Percentiles rank a stretch among this genome's conserved stretches.
Conservation (phyloP, 495 filamentous ascomycete species). For the Amniculicola lignicola region DNA sequence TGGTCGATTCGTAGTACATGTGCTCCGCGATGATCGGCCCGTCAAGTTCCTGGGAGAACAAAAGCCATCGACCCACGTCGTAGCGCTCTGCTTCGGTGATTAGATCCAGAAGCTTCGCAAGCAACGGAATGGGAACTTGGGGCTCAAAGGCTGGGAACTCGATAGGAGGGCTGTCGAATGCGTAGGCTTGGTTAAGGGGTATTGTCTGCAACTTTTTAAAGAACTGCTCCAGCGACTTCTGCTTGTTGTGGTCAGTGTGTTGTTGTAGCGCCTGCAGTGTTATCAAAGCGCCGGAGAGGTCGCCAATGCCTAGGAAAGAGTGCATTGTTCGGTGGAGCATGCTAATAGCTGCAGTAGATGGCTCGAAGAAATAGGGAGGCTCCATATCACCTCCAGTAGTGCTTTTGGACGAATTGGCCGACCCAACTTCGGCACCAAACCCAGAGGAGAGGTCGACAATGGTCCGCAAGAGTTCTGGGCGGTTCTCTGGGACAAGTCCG, state of each 20-base stretch:
- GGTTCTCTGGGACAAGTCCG: constrained; percentile 41
- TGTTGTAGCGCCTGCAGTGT: constrained; percentile 34
- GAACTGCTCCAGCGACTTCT: constrained; percentile 33
- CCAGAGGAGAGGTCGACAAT: constrained; percentile 40
- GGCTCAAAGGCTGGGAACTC: constrained; percentile 41
- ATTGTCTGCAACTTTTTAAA: constrained; percentile 22
- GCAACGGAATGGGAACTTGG: constrained; percentile 48
- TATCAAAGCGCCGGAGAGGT: constrained; percentile 34
- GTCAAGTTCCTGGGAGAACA: constrained; percentile 55
- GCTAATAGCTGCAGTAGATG: constrained; percentile 36
- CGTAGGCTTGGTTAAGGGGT: constrained; percentile 3
- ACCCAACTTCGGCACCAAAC: constrained; percentile 38
- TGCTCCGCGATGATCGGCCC: constrained; percentile 52
- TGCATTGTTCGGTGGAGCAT: constrained; percentile 38
- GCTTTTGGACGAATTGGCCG: constrained; percentile 21
- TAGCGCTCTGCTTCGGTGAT: constrained; percentile 47
- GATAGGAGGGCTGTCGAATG: constrained; percentile 7
- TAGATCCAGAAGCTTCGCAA: constrained; percentile 55
- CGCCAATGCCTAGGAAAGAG: constrained; percentile 30
- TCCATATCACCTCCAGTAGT: not conserved
- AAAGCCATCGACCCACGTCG: constrained; percentile 54
- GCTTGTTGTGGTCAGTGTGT: constrained; percentile 41
- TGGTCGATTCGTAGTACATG: constrained; percentile 48
- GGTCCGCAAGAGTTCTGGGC: constrained; percentile 44
- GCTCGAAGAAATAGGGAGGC: constrained; percentile 39